phyloP scores from a whole-genome alignment of 1,284 basidiomycete species.

The Pyrrhoderma lamaoense region DNA sequence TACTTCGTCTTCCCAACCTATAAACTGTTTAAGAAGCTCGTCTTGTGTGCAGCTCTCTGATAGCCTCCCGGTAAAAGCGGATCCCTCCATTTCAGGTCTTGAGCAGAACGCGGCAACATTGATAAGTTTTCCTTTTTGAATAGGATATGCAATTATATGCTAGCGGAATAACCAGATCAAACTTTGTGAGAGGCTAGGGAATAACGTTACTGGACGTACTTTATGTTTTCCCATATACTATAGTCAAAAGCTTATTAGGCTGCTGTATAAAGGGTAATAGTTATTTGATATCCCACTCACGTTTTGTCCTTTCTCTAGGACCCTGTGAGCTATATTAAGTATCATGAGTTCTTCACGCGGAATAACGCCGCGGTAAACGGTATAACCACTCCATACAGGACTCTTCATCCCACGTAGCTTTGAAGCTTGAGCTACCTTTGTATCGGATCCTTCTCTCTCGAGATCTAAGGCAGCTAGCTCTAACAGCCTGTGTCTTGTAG shows the following conservation, averaged over 20 bases:
- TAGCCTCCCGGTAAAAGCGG: slow-evolving; percentile 39
- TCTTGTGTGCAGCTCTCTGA: slow-evolving; percentile 28
- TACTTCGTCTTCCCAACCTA: slow-evolving; percentile 37
- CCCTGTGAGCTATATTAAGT: slow-evolving; percentile 29
- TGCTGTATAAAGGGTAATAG: background rate
- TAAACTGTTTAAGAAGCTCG: slow-evolving; percentile 28
- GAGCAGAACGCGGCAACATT: slow-evolving; percentile 37
- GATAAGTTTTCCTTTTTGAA: slow-evolving; percentile 28
- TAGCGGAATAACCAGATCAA: slow-evolving; percentile 38
- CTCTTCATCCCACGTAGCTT: too few species aligned
- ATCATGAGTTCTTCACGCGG: slow-evolving; percentile 29
- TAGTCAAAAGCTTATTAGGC: background rate
- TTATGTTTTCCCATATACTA: slow-evolving; percentile 40
- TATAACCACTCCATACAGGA: slow-evolving; percentile 29
- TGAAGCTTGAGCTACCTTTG: slow-evolving; percentile 3
- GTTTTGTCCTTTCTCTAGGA: slow-evolving; percentile 28
- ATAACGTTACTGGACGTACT: slow-evolving; percentile 23
- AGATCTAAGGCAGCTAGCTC: slow-evolving; percentile 2
- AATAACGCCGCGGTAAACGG: slow-evolving; percentile 35
- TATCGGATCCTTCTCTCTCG: slow-evolving; percentile 17
- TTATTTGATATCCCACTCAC: slow-evolving; percentile 31
- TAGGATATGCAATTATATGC: slow-evolving; percentile 17
- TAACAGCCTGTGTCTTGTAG: slow-evolving; percentile 19
- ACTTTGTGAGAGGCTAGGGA: background rate
- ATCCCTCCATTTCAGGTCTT: slow-evolving; percentile 30